Evolutionary conservation across 2,329 filamentous ascomycete species (phyloP).

Genomic region (Calonectria fujianensis): DNA sequence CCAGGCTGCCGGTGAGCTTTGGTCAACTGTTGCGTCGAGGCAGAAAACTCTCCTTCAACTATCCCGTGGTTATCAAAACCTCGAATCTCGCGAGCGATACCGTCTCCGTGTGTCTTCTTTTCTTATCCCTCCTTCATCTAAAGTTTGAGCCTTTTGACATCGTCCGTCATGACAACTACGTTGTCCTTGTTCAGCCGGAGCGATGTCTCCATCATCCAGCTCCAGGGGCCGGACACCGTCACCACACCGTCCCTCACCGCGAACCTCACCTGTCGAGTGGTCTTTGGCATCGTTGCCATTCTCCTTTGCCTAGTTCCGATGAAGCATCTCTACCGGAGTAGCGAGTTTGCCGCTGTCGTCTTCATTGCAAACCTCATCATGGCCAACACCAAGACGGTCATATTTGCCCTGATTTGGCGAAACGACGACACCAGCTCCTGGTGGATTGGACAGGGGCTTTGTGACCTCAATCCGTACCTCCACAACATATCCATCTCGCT

Average conservation of each 20-base stretch:
- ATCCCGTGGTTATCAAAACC: conserved; percentile 27
- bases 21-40: conserved; percentile 44
- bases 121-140: conserved; percentile 20
- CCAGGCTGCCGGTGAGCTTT: conserved; percentile 35
- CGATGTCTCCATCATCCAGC: conserved; percentile 48
- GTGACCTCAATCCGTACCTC: conserved; percentile 70
- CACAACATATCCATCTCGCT: conserved; percentile 68
- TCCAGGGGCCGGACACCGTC: conserved; percentile 50
- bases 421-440: conserved; percentile 69
- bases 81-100: conserved; percentile 28
- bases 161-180: conserved; percentile 43
- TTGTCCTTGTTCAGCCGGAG: conserved; percentile 46
- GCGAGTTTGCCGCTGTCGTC: conserved; percentile 72
- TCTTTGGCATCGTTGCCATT: conserved; percentile 67
- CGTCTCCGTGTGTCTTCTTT: not conserved
- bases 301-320: conserved; percentile 71
- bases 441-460: conserved; percentile 72
- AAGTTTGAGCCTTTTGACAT: not conserved
- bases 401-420: conserved; percentile 73
- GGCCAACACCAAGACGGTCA: conserved; percentile 68
- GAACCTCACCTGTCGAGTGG: conserved; percentile 70
- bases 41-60: not conserved
- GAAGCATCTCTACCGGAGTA: conserved; percentile 69
- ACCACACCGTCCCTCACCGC: conserved; percentile 58
- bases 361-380: conserved; percentile 68